phyloP scores from a whole-genome alignment of 805 yeast species.

The Pichia nanzhaoensis region DNA sequence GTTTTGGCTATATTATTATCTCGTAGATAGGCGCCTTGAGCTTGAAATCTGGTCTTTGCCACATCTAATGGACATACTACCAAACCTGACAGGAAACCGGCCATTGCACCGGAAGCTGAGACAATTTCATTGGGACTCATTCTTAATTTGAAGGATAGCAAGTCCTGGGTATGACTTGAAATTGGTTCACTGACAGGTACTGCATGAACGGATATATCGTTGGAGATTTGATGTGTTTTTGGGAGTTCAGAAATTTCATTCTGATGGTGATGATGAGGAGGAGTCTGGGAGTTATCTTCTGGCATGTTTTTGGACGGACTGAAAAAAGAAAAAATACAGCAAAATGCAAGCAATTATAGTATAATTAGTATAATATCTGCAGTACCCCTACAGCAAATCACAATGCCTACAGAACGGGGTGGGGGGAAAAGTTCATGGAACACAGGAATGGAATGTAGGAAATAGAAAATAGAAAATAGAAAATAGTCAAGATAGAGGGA shows the following conservation, averaged over 20 bases:
- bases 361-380: too few relatives aligned
- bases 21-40: constrained; percentile 57
- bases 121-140: constrained; percentile 40
- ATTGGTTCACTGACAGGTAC: constrained; percentile 14
- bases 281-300: too few relatives aligned
- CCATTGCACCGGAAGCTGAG: constrained; percentile 86
- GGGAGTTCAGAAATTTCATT: constrained; percentile 8
- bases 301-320: too few relatives aligned
- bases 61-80: constrained; percentile 94
- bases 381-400: too few relatives aligned
- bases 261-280: neutral
- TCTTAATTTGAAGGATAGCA: constrained; percentile 12
- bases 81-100: constrained; percentile 86
- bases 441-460: too few relatives aligned
- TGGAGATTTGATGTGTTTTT: constrained; percentile 12
- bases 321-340: too few relatives aligned
- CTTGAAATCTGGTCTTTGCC: constrained; percentile 89
- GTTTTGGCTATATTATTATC: constrained; percentile 9
- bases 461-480: too few relatives aligned
- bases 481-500: too few relatives aligned
- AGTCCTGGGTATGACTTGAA: constrained; percentile 13
- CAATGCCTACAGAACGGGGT: too few relatives aligned
- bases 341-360: too few relatives aligned
- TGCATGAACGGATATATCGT: constrained; percentile 14
- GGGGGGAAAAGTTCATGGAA: too few relatives aligned